Evolutionary conservation across 2,329 filamentous ascomycete genomes (phyloP).

Genomic region (Parasarocladium wereldwijsianum): DNA sequence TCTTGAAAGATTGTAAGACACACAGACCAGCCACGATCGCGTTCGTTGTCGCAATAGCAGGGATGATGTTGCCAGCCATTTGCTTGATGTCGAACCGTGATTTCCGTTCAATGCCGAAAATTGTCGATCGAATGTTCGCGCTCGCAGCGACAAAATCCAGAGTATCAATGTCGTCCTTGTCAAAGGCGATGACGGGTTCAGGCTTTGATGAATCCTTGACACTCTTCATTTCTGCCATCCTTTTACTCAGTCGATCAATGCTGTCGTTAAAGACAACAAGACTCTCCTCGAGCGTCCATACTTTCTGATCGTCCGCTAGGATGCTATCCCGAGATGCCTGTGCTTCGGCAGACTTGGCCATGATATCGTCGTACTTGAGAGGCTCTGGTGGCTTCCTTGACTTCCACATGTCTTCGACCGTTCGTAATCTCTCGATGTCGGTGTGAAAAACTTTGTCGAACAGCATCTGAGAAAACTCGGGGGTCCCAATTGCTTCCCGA

Average conservation of each 20-base stretch:
- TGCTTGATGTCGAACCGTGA: constrained; percentile 97
- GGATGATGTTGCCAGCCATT: constrained; percentile 99
- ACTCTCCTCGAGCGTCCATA: constrained; percentile 76
- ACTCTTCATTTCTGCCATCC: constrained; percentile 50
- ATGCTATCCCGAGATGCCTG: constrained; percentile 38
- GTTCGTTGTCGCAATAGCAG: constrained; percentile 94
- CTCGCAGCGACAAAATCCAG: constrained; percentile 86
- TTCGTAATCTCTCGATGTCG: constrained; percentile 68
- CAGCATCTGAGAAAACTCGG: constrained; percentile 61
- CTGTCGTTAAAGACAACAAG: constrained; percentile 78
- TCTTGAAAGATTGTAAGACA: constrained; percentile 84
- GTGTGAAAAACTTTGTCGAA: constrained; percentile 88
- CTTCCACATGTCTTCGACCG: constrained; percentile 97
- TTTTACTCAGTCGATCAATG: constrained; percentile 58
- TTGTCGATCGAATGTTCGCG: constrained; percentile 72
- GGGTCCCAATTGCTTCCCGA: constrained; percentile 62
- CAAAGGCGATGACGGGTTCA: constrained; percentile 64
- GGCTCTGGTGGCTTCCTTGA: constrained; percentile 58
- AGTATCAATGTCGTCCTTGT: constrained; percentile 93
- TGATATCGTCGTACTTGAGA: constrained; percentile 51
- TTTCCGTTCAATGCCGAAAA: constrained; percentile 81
- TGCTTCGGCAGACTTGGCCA: constrained; percentile 32
- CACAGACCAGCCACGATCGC: constrained; percentile 89
- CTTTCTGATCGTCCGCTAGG: constrained; percentile 52
- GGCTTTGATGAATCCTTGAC: constrained; percentile 27